Evolutionary conservation across 768 basidiomycete genomes (phyloP).

Genomic region (Mycena vulgaris): DNA sequence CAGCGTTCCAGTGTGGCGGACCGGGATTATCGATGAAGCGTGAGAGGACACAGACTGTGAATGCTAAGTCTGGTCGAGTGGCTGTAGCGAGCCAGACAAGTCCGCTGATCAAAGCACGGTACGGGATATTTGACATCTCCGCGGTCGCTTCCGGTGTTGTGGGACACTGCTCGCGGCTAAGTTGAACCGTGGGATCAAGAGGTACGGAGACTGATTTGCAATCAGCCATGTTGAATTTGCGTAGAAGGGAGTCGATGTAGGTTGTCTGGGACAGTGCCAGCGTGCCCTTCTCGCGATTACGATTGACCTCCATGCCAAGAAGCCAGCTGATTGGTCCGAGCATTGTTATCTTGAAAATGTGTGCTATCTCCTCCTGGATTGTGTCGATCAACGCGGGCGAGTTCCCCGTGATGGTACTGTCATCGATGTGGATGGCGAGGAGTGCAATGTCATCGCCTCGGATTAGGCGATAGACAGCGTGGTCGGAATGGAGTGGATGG

Average conservation of each 20-base stretch:
- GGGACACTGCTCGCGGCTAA: slow-evolving; percentile 13
- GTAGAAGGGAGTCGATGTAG: slow-evolving; percentile 29
- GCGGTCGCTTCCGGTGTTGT: background rate
- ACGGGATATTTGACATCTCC: background rate
- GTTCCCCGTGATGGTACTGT: too few relatives aligned
- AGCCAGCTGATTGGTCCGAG: slow-evolving; percentile 47
- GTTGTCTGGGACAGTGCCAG: background rate
- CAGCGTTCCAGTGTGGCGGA: background rate
- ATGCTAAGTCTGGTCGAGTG: background rate
- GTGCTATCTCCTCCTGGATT: background rate
- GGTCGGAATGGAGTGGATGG: too few relatives aligned
- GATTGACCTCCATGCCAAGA: slow-evolving; percentile 52
- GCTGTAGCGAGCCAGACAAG: slow-evolving; percentile 11
- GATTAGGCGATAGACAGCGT: too few relatives aligned
- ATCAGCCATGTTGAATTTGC: slow-evolving; percentile 35
- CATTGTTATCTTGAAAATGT: slow-evolving; percentile 39
- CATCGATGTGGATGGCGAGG: too few relatives aligned
- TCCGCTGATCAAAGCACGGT: background rate
- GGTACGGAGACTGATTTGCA: slow-evolving; percentile 25
- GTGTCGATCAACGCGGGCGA: slow-evolving; percentile 41
- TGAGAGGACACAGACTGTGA: slow-evolving; percentile 9
- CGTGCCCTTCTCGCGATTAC: too few relatives aligned
- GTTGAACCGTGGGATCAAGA: too few relatives aligned
- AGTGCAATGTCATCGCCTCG: too few relatives aligned
- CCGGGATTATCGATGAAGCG: slow-evolving; percentile 2